phyloP scores from a whole-genome alignment of 108 stramenopile genomes.

The Discostella stelligeroides region DNA sequence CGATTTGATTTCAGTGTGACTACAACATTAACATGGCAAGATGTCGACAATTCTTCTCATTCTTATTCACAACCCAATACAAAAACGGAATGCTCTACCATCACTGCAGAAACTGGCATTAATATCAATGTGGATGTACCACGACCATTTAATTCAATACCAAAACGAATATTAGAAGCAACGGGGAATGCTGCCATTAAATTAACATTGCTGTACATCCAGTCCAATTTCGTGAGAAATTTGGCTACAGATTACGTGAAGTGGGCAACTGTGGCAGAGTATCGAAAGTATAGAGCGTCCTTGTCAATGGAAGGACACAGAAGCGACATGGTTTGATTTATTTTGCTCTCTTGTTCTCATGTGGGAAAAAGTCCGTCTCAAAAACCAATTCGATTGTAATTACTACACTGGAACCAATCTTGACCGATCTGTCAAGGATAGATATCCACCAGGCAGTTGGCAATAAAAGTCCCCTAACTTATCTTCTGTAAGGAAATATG shows the following conservation, averaged over 20 bases:
- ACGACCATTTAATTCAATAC: conserved; percentile 41
- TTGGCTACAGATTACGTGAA: conserved; percentile 43
- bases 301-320: conserved; percentile 17
- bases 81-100: conserved; percentile 9
- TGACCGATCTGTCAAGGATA: conserved; percentile 45
- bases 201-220: conserved; percentile 40
- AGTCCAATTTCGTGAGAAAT: conserved; percentile 35
- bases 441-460: conserved; percentile 45
- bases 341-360: too few species aligned
- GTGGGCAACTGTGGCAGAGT: conserved; percentile 42
- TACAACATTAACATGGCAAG: conserved; percentile 39
- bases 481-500: conserved; percentile 39
- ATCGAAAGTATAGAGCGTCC: conserved; percentile 36
- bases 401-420: conserved; percentile 37
- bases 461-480: conserved; percentile 42
- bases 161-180: conserved; percentile 31
- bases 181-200: conserved; percentile 47
- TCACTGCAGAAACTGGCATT: conserved; percentile 39
- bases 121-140: conserved; percentile 51
- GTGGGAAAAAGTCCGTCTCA: too few species aligned
- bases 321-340: too few species aligned
- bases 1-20: conserved; percentile 40
- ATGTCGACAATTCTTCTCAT: not conserved
- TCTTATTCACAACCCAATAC: not conserved
- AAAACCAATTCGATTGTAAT: too few species aligned